A percentile compares a stretch with the other conserved stretches of the same genome.
phyloP scores from a whole-genome alignment of 2,329 filamentous ascomycete species.

The Trichoderma breve region DNA sequence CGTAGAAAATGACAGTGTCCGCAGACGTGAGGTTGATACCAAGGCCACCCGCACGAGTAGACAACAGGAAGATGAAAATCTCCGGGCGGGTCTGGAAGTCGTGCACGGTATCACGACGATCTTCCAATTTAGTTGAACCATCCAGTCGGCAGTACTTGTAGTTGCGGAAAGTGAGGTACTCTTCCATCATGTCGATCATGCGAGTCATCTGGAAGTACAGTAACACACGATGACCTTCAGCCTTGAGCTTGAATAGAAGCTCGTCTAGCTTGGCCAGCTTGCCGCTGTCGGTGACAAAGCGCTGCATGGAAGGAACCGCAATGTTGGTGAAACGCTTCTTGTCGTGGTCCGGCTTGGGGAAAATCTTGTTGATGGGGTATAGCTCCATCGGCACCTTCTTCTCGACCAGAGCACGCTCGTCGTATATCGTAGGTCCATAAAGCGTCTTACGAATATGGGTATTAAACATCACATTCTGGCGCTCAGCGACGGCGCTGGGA shows the following conservation, averaged over 20 bases:
- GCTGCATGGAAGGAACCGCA: constrained; percentile 89
- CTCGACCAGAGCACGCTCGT: constrained; percentile 74
- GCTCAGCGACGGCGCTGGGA: constrained; percentile 63
- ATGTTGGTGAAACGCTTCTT: constrained; percentile 89
- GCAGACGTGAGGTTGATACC: constrained; percentile 97
- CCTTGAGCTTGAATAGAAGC: constrained; percentile 85
- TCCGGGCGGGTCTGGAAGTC: constrained; percentile 94
- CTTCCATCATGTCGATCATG: constrained; percentile 99
- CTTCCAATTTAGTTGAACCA: constrained; percentile 94
- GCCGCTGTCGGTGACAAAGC: constrained; percentile 95
- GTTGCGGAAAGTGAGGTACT: constrained; percentile 97
- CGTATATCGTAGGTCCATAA: constrained; percentile 60
- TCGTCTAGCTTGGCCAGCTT: constrained; percentile 91
- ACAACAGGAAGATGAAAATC: constrained; percentile 95
- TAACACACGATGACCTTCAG: constrained; percentile 86
- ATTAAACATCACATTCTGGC: constrained; percentile 77
- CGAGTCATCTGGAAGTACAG: constrained; percentile 99
- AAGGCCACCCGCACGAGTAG: constrained; percentile 92
- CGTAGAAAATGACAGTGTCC: constrained; percentile 99
- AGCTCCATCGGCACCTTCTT: constrained; percentile 65
- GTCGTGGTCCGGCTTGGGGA: constrained; percentile 76
- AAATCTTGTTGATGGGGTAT: constrained; percentile 62
- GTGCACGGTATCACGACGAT: constrained; percentile 90
- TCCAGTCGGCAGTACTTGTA: constrained; percentile 98
- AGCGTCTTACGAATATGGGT: constrained; percentile 69